Conservation (phyloP, 2,329 filamentous ascomycete genomes). For the Geoglossum cookeanum region DNA sequence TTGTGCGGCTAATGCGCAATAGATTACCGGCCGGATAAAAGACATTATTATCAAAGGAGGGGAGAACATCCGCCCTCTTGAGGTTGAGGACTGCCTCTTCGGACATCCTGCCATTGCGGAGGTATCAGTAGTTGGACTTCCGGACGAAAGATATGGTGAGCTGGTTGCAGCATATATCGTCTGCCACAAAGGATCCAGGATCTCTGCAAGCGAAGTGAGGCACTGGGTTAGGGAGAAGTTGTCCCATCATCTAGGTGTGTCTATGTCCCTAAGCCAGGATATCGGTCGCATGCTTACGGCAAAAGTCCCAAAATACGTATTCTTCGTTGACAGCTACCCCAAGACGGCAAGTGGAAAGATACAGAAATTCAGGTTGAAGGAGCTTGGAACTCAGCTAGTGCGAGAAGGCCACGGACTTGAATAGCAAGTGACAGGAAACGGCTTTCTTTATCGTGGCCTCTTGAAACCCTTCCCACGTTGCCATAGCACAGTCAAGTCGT, state of each 20-base stretch:
- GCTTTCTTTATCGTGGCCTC: too few species aligned
- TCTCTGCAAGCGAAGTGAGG: slow-evolving; percentile 42
- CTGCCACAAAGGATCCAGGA: slow-evolving; percentile 22
- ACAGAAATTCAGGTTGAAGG: slow-evolving; percentile 74
- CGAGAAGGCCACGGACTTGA: slow-evolving; percentile 19
- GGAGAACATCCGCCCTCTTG: slow-evolving; percentile 88
- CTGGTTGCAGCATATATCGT: slow-evolving; percentile 71
- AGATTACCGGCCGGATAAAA: slow-evolving; percentile 82
- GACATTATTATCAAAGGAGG: slow-evolving; percentile 89
- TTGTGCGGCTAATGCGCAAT: neutral
- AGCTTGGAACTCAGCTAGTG: slow-evolving; percentile 36
- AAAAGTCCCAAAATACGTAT: slow-evolving; percentile 67
- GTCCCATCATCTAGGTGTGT: slow-evolving; percentile 47
- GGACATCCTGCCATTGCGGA: slow-evolving; percentile 51
- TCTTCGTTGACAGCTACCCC: slow-evolving; percentile 68
- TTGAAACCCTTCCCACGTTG: too few species aligned
- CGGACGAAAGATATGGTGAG: slow-evolving; percentile 70
- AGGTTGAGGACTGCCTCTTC: slow-evolving; percentile 77
- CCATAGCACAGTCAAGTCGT: too few species aligned
- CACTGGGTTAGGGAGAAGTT: slow-evolving; percentile 53
- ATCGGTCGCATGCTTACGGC: neutral
- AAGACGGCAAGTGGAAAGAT: slow-evolving; percentile 97
- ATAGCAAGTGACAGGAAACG: slow-evolving; percentile 1
- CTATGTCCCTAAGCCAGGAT: slow-evolving; percentile 7
- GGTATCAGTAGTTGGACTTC: slow-evolving; percentile 65